A percentile compares a stretch with the other conserved stretches of the same genome.
These are phyloP conservation scores for Colletotrichum sp. DNA, from an alignment of 2,329 filamentous ascomycete genomes.

Conservation along the genomic window DNA sequence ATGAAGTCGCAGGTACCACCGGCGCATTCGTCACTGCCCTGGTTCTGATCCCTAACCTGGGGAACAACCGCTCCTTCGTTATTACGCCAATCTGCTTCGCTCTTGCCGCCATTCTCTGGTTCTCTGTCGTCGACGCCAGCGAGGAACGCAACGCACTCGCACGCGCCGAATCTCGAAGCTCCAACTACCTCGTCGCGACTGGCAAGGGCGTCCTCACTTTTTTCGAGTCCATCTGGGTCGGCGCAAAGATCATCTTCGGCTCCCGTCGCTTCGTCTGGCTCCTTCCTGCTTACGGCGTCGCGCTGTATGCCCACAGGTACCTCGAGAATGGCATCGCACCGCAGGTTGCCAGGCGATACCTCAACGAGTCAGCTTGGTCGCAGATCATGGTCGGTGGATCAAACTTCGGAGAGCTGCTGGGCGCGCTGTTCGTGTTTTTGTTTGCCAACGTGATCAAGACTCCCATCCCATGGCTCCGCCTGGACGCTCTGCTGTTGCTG, in stretches of 20 bases:
- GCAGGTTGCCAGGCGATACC: conserved; percentile 48
- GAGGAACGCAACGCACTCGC: conserved; percentile 27
- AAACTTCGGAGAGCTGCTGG: conserved; percentile 53
- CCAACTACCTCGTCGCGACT: neutral
- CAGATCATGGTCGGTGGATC: conserved; percentile 56
- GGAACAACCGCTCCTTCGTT: conserved; percentile 56
- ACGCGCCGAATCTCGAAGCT: conserved; percentile 22
- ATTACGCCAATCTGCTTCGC: conserved; percentile 53
- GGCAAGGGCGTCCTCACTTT: conserved; percentile 5
- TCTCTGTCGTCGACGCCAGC: conserved; percentile 46
- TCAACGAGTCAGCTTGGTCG: conserved; percentile 51
- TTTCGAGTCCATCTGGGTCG: conserved; percentile 48
- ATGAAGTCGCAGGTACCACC: conserved; percentile 48
- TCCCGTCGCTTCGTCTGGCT: conserved; percentile 54
- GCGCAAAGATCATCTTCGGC: conserved; percentile 49
- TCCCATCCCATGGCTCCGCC: conserved; percentile 54
- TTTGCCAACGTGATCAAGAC: conserved; percentile 52
- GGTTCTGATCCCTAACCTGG: conserved; percentile 52
- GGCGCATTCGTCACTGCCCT: conserved; percentile 53
- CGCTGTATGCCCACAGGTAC: conserved; percentile 54
- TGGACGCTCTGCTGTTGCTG: conserved; percentile 48
- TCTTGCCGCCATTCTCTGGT: conserved; percentile 45
- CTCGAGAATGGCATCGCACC: conserved; percentile 53
- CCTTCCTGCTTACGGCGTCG: conserved; percentile 51
- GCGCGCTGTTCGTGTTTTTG: conserved; percentile 51